phyloP scores from a whole-genome alignment of 257 asterid species.

The Solanum chilense region DNA sequence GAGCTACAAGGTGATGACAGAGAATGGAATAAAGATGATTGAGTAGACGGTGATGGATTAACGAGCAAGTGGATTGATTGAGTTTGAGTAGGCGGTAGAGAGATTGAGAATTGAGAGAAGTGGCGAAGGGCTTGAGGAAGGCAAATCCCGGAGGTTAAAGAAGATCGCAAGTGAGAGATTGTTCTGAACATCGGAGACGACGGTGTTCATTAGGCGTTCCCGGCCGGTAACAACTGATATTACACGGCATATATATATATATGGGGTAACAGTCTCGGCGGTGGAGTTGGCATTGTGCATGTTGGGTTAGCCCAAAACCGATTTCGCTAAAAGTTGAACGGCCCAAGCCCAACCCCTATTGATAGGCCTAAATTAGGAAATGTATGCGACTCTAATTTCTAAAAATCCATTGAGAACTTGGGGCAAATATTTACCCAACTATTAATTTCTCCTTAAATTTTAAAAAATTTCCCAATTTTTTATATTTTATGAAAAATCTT shows the following conservation, averaged over 20 bases:
- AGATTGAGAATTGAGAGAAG: not conserved
- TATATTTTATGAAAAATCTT: too few species aligned
- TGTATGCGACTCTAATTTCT: not conserved
- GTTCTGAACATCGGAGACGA: constrained; percentile 5
- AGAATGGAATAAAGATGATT: not conserved
- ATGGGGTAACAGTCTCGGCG: not conserved
- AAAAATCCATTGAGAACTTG: too few species aligned
- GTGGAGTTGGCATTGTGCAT: not conserved
- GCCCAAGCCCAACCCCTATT: not conserved
- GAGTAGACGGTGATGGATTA: not conserved
- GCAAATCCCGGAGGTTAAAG: not conserved
- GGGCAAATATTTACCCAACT: too few species aligned
- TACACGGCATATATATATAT: not conserved
- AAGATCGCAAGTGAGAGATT: constrained; percentile 2
- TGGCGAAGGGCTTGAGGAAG: not conserved
- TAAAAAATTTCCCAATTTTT: not conserved
- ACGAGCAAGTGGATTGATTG: not conserved
- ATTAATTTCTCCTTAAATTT: not conserved
- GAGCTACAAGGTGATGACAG: not conserved
- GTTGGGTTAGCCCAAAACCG: not conserved
- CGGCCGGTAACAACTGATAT: not conserved
- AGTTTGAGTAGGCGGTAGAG: not conserved
- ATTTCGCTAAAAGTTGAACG: not conserved
- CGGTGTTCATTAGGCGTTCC: not conserved
- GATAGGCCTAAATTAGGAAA: not conserved